Evolutionary conservation across 2,329 filamentous ascomycete species (phyloP).

Genomic region (Talaromyces albobiverticillius): DNA sequence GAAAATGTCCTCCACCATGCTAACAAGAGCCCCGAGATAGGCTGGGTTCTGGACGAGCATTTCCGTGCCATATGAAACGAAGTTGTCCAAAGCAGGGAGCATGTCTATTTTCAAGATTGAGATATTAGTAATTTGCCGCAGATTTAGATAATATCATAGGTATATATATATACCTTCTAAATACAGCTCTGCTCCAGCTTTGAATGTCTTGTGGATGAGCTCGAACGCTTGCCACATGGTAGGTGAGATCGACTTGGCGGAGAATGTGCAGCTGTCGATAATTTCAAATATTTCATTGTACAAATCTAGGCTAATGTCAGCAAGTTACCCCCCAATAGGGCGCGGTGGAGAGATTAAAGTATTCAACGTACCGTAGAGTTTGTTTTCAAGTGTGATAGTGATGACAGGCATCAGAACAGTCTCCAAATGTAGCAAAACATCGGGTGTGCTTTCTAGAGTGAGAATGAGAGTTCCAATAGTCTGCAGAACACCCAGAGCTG

Average conservation of each 20-base stretch:
- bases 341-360: neutral
- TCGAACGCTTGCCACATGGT: slow-evolving; percentile 99
- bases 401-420: slow-evolving; percentile 97
- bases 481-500: slow-evolving; percentile 90
- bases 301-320: slow-evolving; percentile 57
- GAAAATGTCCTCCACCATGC: slow-evolving; percentile 96
- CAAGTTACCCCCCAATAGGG: neutral
- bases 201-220: slow-evolving; percentile 94
- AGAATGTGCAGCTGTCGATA: slow-evolving; percentile 98
- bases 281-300: slow-evolving; percentile 99
- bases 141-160: neutral
- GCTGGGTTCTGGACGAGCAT: slow-evolving; percentile 77
- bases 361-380: slow-evolving; percentile 76
- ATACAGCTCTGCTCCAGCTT: slow-evolving; percentile 93
- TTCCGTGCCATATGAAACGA: slow-evolving; percentile 84
- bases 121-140: neutral
- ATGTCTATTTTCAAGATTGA: slow-evolving; percentile 60
- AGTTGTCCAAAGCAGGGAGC: slow-evolving; percentile 97
- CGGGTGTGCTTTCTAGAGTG: slow-evolving; percentile 93
- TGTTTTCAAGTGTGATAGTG: slow-evolving; percentile 93
- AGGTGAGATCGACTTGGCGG: slow-evolving; percentile 88
- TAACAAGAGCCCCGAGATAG: slow-evolving; percentile 83
- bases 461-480: slow-evolving; percentile 97
- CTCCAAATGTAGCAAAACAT: slow-evolving; percentile 91
- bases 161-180: slow-evolving; percentile 59